These are phyloP conservation scores for Herpotrichia juniperi DNA, from an alignment of 2,329 filamentous ascomycete species.

Conservation along the genomic window DNA sequence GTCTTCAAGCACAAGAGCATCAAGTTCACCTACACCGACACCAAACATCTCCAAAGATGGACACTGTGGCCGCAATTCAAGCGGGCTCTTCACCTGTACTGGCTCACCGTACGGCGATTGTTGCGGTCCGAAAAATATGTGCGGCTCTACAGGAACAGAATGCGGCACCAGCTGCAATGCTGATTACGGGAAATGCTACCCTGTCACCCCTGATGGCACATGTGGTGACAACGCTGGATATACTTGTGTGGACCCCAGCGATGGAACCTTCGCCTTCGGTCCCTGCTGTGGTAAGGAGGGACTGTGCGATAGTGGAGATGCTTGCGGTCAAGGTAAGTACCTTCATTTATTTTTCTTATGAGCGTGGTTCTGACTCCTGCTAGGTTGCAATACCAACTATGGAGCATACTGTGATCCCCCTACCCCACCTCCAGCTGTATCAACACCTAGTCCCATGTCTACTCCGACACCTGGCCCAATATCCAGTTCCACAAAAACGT, in stretches of 20 bases:
- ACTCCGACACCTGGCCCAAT: background rate
- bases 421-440: background rate
- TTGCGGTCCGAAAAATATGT: background rate
- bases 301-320: background rate
- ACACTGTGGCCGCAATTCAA: background rate
- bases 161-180: background rate
- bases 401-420: background rate
- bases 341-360: background rate
- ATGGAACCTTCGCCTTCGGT: background rate
- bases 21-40: background rate
- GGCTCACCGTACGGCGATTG: background rate
- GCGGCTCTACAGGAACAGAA: background rate
- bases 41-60: background rate
- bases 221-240: background rate
- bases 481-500: background rate
- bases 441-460: background rate
- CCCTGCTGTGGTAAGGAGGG: background rate
- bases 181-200: background rate
- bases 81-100: background rate
- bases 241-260: background rate
- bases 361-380: background rate
- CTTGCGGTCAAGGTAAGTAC: background rate
- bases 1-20: background rate
- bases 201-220: background rate
- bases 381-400: background rate